phyloP scores from a whole-genome alignment of 768 basidiomycete genomes.

The Suillus hirtellus region DNA sequence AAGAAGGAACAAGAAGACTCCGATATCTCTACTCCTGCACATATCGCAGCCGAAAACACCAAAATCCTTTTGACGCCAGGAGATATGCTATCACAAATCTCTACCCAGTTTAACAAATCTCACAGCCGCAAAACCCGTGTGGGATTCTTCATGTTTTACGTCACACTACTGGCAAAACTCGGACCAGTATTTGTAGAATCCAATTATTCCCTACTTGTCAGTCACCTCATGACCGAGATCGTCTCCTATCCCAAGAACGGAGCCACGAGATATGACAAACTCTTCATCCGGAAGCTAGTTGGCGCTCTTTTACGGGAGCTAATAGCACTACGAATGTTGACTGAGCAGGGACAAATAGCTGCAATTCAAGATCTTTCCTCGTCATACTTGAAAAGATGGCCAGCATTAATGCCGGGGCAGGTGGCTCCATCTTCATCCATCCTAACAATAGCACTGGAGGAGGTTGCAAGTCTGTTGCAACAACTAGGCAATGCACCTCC shows the following conservation, averaged over 20 bases:
- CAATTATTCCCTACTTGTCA: constrained; percentile 78
- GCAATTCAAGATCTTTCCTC: constrained; percentile 87
- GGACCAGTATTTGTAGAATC: constrained; percentile 78
- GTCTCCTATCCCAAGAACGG: constrained; percentile 58
- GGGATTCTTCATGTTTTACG: constrained; percentile 88
- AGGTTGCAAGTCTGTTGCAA: constrained; percentile 82
- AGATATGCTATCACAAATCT: constrained; percentile 85
- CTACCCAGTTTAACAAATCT: constrained; percentile 77
- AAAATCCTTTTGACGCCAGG: constrained; percentile 69
- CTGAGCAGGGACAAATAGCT: constrained; percentile 90
- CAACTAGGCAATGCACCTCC: constrained; percentile 92
- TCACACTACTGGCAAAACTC: constrained; percentile 70
- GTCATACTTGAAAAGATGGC: constrained; percentile 87
- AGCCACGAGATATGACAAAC: constrained; percentile 66
- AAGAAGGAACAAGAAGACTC: constrained; percentile 66
- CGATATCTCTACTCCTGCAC: constrained; percentile 49
- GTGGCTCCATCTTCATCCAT: constrained; percentile 64
- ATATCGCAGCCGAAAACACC: constrained; percentile 50
- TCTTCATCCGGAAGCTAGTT: constrained; percentile 72
- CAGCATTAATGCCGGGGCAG: constrained; percentile 88
- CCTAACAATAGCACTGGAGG: constrained; percentile 73
- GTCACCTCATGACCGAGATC: constrained; percentile 79
- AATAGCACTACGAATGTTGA: constrained; percentile 84
- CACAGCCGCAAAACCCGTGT: constrained; percentile 72
- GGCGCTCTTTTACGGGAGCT: constrained; percentile 81